Evolutionary conservation across 345 rosid species (phyloP), one percentile per base, ranked within the genome.

Genomic region (Lepidium aucheri): DNA sequence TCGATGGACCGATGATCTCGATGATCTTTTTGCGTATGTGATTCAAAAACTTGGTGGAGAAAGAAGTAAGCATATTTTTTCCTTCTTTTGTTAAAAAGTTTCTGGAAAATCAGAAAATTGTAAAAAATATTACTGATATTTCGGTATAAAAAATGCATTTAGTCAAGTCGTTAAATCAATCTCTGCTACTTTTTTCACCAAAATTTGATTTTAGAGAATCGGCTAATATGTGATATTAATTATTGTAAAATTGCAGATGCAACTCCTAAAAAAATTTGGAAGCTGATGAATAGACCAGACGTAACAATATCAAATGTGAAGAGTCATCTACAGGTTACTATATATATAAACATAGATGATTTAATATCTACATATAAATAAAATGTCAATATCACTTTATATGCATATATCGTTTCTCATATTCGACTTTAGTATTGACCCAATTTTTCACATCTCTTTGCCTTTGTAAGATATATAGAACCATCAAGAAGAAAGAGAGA

Each of bases 241-340:
- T n/a, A n/a, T n/a, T n/a, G n/a, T n/a, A n/a, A n/a, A 35, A 15
- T 46, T 49, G 33, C 16, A 87, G 89, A 74, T 33, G 89, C 93
- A 22, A 87, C 88, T n/a, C n/a, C n/a, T n/a, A n/a, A n/a, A n/a
- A n/a, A n/a, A n/a, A n/a, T n/a, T n/a, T n/a, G n/a, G n/a, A n/a
- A n/a, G n/a, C n/a, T n/a, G 4, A 84, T 86, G 85, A 83, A 81
- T 78, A 79, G 55, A 42, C 67, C 58, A 26, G 82, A 70, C 66
- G 78, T 87, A 46, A 80, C 84, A 0, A 60, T 81, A 4, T 70
- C 88, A 22, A 90, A 87, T 33, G 84, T 85, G 16, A 87, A 87
- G 67, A 87, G 88, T 80, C 94, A 87, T 73, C 77, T 87, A 14
- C 90, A 84, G 87, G 93, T 84, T n/a, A n/a, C n/a, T n/a, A 20